Percentiles rank a stretch among this genome's conserved stretches.
Evolutionary conservation across 176 grass and related monocot species (phyloP).

Genomic region (Paspalum notatum): DNA sequence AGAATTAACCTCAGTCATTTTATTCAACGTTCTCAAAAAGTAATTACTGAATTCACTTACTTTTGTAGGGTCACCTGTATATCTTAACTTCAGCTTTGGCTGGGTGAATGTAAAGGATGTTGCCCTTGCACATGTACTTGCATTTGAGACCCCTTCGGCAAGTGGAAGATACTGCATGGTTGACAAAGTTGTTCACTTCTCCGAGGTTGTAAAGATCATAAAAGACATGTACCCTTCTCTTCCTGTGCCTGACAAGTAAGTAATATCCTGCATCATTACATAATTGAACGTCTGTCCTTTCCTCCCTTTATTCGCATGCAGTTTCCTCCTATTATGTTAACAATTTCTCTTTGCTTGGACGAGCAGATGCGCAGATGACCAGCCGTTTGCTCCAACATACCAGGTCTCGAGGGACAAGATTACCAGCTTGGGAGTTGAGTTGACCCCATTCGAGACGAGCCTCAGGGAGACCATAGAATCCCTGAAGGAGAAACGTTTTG

Average conservation of each 20-base stretch:
- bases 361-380: constrained; percentile 57
- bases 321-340: background rate
- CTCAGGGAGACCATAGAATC: constrained; percentile 63
- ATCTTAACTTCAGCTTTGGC: constrained; percentile 39
- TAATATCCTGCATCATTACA: background rate
- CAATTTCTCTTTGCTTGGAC: constrained; percentile 10
- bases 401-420: constrained; percentile 60
- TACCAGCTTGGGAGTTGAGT: constrained; percentile 53
- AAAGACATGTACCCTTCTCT: constrained; percentile 48
- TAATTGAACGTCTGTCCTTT: background rate
- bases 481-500: constrained; percentile 57
- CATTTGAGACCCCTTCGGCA: constrained; percentile 48
- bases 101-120: constrained; percentile 56
- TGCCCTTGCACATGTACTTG: constrained; percentile 51
- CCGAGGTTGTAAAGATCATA: constrained; percentile 44
- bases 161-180: constrained; percentile 47
- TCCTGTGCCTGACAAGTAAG: constrained; percentile 50
- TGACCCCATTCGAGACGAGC: constrained; percentile 43
- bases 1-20: background rate
- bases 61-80: constrained; percentile 45
- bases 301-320: background rate
- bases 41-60: too few relatives aligned
- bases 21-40: background rate
- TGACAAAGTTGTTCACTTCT: constrained; percentile 45
- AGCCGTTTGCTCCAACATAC: constrained; percentile 52